Percentiles rank a stretch among this genome's conserved stretches.
phyloP scores from a whole-genome alignment of 352 stramenopile species.

The Phytopythium litorale region DNA sequence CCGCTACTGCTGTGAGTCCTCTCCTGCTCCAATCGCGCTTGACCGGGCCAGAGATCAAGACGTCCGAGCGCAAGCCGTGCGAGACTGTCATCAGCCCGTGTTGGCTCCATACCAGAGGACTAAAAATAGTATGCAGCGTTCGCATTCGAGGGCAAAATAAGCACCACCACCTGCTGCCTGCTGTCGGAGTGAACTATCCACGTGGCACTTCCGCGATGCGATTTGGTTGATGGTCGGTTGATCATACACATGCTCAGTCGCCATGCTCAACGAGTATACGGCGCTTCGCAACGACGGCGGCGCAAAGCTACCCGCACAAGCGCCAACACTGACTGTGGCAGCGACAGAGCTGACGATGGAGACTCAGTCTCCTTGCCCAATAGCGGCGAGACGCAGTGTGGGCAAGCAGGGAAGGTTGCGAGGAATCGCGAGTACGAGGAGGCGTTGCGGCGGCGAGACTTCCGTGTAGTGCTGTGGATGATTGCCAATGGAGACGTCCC shows the following conservation, averaged over 20 bases:
- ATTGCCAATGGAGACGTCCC: slow-evolving; percentile 53
- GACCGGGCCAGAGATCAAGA: no score
- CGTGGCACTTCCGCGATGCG: not conserved
- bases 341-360: not conserved
- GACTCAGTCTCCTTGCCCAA: not conserved
- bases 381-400: not conserved
- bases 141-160: not conserved
- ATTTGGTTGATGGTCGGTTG: not conserved
- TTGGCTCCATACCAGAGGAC: not conserved
- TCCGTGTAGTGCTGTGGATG: slow-evolving; percentile 62
- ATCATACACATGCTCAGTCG: not conserved
- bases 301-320: not conserved
- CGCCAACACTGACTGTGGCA: not conserved
- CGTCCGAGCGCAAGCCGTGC: not conserved
- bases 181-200: not conserved
- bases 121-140: not conserved
- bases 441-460: slow-evolving; percentile 53
- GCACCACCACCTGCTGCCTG: not conserved
- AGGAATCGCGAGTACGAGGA: slow-evolving; percentile 36
- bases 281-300: not conserved
- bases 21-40: no score
- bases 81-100: not conserved
- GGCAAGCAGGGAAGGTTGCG: no score
- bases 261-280: slow-evolving; percentile 3
- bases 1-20: no score